A percentile compares a stretch with the other conserved stretches of the same genome.
phyloP scores from a whole-genome alignment of 2,329 filamentous ascomycete genomes.

The Arthrobotrys entomopaga region DNA sequence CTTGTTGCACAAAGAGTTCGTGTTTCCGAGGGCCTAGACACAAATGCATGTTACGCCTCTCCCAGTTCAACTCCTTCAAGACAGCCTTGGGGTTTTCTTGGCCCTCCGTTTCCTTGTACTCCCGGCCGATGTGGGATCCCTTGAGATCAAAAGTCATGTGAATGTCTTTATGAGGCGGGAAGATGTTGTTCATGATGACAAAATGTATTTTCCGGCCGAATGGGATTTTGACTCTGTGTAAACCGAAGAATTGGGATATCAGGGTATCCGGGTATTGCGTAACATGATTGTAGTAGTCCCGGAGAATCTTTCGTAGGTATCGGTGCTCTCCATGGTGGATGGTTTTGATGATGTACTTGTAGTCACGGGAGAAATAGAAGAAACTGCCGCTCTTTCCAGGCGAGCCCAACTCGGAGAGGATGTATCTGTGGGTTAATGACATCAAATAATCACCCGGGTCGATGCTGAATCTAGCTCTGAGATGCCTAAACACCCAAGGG shows the following conservation, averaged over 20 bases:
- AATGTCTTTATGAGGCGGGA: slow-evolving; percentile 95
- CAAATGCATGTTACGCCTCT: slow-evolving; percentile 82
- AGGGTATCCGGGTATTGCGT: slow-evolving; percentile 94
- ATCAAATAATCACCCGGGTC: slow-evolving; percentile 98
- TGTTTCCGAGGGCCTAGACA: slow-evolving; percentile 92
- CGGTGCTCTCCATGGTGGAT: slow-evolving; percentile 96
- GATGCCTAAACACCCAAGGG: slow-evolving; percentile 97
- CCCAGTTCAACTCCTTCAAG: slow-evolving; percentile 96
- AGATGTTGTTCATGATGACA: slow-evolving; percentile 99
- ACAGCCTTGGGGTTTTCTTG: slow-evolving; percentile 91
- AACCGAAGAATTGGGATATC: slow-evolving; percentile 95
- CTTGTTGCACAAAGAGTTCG: slow-evolving; percentile 84
- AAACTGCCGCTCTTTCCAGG: slow-evolving; percentile 98
- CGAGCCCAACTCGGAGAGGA: slow-evolving; percentile 93
- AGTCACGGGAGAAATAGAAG: slow-evolving; percentile 99
- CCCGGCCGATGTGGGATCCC: slow-evolving; percentile 91
- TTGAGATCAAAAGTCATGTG: slow-evolving; percentile 97
- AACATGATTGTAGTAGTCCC: slow-evolving; percentile 94
- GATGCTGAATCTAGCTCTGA: slow-evolving; percentile 85
- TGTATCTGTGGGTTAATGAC: slow-evolving; percentile 98
- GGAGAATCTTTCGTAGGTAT: slow-evolving; percentile 82
- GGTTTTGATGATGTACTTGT: slow-evolving; percentile 99
- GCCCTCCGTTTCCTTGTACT: slow-evolving; percentile 83
- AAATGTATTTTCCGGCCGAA: slow-evolving; percentile 99
- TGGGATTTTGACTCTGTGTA: slow-evolving; percentile 97